A percentile compares a stretch with the other conserved stretches of the same genome.
phyloP scores from a whole-genome alignment of 78 protist species.

The Dictyostelium purpureum region DNA sequence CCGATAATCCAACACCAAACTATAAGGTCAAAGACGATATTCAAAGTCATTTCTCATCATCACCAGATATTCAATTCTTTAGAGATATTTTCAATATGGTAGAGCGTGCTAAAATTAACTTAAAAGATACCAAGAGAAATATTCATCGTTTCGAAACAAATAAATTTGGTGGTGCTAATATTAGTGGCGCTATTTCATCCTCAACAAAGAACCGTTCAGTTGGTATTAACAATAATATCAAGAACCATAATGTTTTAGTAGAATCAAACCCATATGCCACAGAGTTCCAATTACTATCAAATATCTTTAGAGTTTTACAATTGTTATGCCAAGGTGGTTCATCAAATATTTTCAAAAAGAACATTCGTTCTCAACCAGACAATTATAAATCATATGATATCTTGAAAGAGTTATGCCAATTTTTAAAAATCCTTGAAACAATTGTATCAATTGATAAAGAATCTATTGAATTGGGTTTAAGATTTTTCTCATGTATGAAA shows the following conservation, averaged over 20 bases:
- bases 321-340: constrained; percentile 76
- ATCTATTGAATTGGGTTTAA: constrained; percentile 28
- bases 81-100: constrained; percentile 38
- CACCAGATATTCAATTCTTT: constrained; percentile 73
- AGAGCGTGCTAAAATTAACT: constrained; percentile 58
- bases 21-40: constrained; percentile 47
- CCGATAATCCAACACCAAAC: constrained; percentile 36
- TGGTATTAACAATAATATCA: neutral
- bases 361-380: constrained; percentile 63
- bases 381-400: constrained; percentile 73
- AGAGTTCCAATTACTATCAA: constrained; percentile 33
- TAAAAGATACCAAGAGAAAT: constrained; percentile 47
- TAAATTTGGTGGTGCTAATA: neutral
- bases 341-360: constrained; percentile 39
- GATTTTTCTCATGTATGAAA: constrained; percentile 56
- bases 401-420: constrained; percentile 64
- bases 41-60: constrained; percentile 42
- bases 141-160: constrained; percentile 22
- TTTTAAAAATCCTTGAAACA: constrained; percentile 61
- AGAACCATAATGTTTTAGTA: neutral
- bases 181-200: neutral
- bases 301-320: constrained; percentile 56
- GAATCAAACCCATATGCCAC: constrained; percentile 37
- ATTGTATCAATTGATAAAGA: constrained; percentile 49
- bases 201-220: neutral